A percentile compares a stretch with the other conserved stretches of the same genome.
phyloP scores from a whole-genome alignment of 73 alveolate species.

The Paraurostyla sp. region DNA sequence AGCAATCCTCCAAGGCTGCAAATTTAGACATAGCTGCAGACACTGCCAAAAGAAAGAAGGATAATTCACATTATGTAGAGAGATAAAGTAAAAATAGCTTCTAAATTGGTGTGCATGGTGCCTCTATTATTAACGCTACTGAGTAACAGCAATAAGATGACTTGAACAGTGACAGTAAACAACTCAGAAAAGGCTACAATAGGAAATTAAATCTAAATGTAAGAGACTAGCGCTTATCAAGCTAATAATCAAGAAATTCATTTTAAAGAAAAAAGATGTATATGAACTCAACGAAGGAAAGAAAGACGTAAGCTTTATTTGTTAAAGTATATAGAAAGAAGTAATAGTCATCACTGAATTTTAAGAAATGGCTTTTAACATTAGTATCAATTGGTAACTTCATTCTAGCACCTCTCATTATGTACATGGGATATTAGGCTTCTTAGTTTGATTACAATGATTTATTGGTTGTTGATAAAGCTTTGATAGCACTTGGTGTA shows the following conservation, averaged over 20 bases:
- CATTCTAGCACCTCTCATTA: slow-evolving; percentile 71
- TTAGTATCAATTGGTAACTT: slow-evolving; percentile 79
- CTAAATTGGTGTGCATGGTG: neutral
- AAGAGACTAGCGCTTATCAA: slow-evolving; percentile 10
- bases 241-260: slow-evolving; percentile 6
- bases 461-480: slow-evolving; percentile 81
- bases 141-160: neutral
- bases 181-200: neutral
- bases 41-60: neutral
- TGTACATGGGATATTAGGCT: slow-evolving; percentile 79
- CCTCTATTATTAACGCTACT: neutral
- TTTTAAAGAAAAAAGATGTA: neutral
- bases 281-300: neutral
- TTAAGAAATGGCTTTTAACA: slow-evolving; percentile 80
- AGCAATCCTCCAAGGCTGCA: too few species aligned
- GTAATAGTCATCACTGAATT: slow-evolving; percentile 76
- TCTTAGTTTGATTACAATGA: slow-evolving; percentile 74
- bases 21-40: neutral
- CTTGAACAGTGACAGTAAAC: neutral
- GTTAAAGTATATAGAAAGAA: neutral
- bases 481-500: slow-evolving; percentile 68
- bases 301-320: neutral
- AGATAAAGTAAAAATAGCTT: neutral
- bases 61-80: slow-evolving; percentile 11
- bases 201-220: too few species aligned